Conservation (phyloP, 2,329 filamentous ascomycete species). For the Fusarium sp. region DNA sequence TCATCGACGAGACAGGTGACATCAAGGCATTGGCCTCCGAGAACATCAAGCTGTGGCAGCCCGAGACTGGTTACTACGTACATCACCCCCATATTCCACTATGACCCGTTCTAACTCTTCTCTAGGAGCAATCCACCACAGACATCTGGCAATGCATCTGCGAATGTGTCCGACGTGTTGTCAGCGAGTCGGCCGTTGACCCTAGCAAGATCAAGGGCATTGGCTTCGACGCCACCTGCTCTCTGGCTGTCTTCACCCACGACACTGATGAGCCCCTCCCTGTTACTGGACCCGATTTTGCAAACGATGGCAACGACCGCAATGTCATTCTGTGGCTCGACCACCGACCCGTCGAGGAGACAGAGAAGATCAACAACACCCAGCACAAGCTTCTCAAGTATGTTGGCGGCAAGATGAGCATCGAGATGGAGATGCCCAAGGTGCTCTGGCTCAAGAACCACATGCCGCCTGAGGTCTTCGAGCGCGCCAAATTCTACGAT, state of each 20-base stretch:
- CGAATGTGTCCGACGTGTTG: conserved; percentile 85
- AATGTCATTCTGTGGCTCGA: conserved; percentile 99
- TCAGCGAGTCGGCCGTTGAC: conserved; percentile 86
- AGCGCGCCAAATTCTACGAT: conserved; percentile 97
- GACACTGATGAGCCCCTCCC: conserved; percentile 92
- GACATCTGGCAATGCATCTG: conserved; percentile 98
- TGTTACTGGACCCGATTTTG: conserved; percentile 90
- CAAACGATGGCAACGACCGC: conserved; percentile 83
- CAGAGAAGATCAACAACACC: conserved; percentile 92
- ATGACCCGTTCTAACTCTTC: conserved; percentile 18
- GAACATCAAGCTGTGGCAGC: conserved; percentile 86
- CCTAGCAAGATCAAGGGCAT: conserved; percentile 86
- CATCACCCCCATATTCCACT: conserved; percentile 38
- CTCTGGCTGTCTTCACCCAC: conserved; percentile 88
- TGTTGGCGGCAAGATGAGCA: conserved; percentile 97
- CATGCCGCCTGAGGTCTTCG: conserved; percentile 93
- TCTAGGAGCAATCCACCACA: conserved; percentile 93
- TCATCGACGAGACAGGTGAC: conserved; percentile 92
- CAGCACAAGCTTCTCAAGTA: conserved; percentile 94
- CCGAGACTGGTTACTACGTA: conserved; percentile 82
- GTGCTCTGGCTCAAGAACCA: conserved; percentile 98
- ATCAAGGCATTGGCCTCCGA: conserved; percentile 84
- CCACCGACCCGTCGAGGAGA: conserved; percentile 92
- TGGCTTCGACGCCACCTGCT: conserved; percentile 99
- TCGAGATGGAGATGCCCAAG: conserved; percentile 99